Evolutionary conservation across 768 basidiomycete species (phyloP), one percentile per base, ranked within the genome.

Genomic region (Russula olivacea): DNA sequence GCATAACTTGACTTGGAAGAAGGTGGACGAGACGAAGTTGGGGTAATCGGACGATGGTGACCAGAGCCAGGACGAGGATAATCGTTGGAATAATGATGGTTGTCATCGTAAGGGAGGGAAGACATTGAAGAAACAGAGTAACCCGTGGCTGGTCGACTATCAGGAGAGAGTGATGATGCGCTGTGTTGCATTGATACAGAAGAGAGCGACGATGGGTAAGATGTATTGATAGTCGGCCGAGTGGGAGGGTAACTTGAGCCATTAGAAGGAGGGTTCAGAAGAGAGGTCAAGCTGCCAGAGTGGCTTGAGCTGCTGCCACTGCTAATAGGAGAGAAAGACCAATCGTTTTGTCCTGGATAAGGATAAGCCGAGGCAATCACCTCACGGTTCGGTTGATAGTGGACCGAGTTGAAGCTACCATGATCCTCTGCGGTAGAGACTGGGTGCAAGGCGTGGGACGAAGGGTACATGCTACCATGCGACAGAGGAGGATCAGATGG

Each of bases 121-220:
- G 87, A 88, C 67, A 91, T 88, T 14, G 88, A 90, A 2, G 88
- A 86, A 60, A 91, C 89, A 43, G 91, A 91, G 73, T 93, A 93
- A 19, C 91, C 89, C 0, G 91, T 91, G 2, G 86, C 87, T 1
- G 91, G 91, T 55, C 91, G 85, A 74, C 88, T 89, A 72, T 93
- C 91, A 6, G 91, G 91, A 4, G 91, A 92, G 67, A 89, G 73
- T 9, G 79, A 77, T 0, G 88, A 89, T 0, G 87, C 88, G 40
- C 84, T 83, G 59, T 83, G 83, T 68, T 87, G 85, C 64, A 85
- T 83, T 48, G 72, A 68, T 1, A 73, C 71, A 17, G 69, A 68
- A 28, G 73, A 70, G 25, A 74, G 69, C 19, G 73, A 67, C 10
- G 72, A 63, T 21, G 79, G 80, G 68, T 90, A 90, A 12, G 86